Base-by-base conservation (phyloP, 371 early-diverging fungal genomes). In the Syncephalastrum contaminatum region DNA sequence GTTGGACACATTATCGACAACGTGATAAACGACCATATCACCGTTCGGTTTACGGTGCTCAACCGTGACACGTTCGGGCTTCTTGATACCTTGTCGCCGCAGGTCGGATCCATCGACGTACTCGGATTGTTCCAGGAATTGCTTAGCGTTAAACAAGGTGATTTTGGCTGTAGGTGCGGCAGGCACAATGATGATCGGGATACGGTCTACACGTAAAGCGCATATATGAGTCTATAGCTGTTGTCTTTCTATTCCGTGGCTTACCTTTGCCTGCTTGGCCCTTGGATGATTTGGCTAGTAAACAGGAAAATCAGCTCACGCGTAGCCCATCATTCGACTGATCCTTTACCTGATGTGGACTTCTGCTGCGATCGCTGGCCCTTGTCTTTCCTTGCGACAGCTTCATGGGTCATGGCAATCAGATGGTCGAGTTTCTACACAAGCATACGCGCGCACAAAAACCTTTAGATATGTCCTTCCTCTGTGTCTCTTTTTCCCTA, bases 111-210 rank as follows among this genome's bases (percentile, higher is more conserved):
- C 73, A 48, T 88, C 87, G 12, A 83, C 74, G 55, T 77, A 90
- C 85, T 77, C 68, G 64, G 84, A 77, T 41, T 88, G 87, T 58
- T 88, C 81, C 13, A 95, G 74, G 51, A 95, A 88, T 42, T 88
- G 76, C 62, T 89, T 85, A 51, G 91, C 85, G 62, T 96, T 96
- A 67, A 87, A 89, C 68, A 96, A 70, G 46, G 86, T 94, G 43
- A 96, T 60, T 67, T 89, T 83, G 3, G 94, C 82, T 3, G 91
- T 91, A 6, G 88, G 73, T 16, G 89, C 91, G 0, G 93, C 88
- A 12, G 96, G 96, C 13, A 96, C 89, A 49, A 96, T 86, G 54
- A 96, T 94, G 42, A 94, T 90, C 7, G 95, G 94, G 45, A 85
- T 85, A 43, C 60, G 71, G 21, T 74, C 73, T 65, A 63, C 50